phyloP scores from a whole-genome alignment of 1,284 basidiomycete species.

The Trametes pubescens region DNA sequence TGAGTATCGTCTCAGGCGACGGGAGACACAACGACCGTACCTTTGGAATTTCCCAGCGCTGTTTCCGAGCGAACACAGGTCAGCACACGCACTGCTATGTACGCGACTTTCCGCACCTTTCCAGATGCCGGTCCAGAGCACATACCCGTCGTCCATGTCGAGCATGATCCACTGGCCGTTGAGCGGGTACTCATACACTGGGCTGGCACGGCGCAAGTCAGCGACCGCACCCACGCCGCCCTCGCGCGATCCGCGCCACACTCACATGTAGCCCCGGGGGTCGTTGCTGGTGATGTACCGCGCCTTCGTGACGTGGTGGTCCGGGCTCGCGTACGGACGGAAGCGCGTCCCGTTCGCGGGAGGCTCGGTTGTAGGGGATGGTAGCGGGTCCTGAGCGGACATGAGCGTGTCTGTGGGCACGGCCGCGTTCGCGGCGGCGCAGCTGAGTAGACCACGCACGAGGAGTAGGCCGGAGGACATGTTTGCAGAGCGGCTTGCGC shows the following conservation, averaged over 20 bases:
- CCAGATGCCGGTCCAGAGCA: constrained; percentile 90
- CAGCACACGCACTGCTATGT: constrained; percentile 12
- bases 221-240: constrained; percentile 3
- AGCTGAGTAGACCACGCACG: constrained; percentile 29
- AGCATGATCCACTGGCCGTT: constrained; percentile 93
- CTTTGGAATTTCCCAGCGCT: constrained; percentile 88
- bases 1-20: constrained; percentile 9
- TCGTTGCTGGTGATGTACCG: constrained; percentile 89
- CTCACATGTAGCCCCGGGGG: constrained; percentile 84
- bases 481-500: constrained; percentile 39
- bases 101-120: constrained; percentile 62
- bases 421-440: neutral
- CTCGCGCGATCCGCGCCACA: constrained; percentile 39
- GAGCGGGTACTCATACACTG: constrained; percentile 87
- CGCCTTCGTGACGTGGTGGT: constrained; percentile 84
- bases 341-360: constrained; percentile 60
- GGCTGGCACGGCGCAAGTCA: constrained; percentile 51
- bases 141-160: constrained; percentile 89
- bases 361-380: constrained; percentile 52
- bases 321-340: constrained; percentile 76
- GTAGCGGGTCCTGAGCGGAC: constrained; percentile 57
- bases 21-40: constrained; percentile 47
- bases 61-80: constrained; percentile 10
- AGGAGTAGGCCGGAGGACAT: constrained; percentile 43
- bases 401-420: constrained; percentile 1